Base-by-base conservation (phyloP, 495 filamentous ascomycete genomes). In the Aspergillus conjunctus region DNA sequence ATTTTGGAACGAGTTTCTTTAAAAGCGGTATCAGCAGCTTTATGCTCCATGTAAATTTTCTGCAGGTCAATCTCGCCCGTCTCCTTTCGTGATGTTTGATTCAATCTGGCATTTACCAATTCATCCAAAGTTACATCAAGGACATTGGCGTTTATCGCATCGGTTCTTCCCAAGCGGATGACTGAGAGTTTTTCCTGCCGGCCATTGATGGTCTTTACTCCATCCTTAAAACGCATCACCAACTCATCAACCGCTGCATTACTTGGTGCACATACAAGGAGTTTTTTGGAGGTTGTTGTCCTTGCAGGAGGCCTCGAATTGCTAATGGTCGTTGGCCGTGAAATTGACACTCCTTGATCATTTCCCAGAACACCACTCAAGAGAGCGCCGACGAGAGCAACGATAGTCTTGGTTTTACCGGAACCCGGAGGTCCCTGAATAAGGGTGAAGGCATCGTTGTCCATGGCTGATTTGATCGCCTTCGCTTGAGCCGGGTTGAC, bases 231-330 rank as follows among this genome's bases (percentile, higher is more conserved):
- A 74, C 94, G 87, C 72, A 97, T 86, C 14, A 98, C 94, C 54
- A 98, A 74, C 72, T 98, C 94, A 70, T 98, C 94, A 2, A 98
- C 94, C 22, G 94, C 94, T 5, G 94, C 94, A 71, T 98, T 98
- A 80, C 91, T 96, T 22, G 94, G 94, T 22, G 94, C 94, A 66
- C 94, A 98, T 21, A 98, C 88, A 33, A 98, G 82, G 21, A 98
- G 81, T 70, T 98, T 98, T 75, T 93, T 96, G 26, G 79, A 72
- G n/a, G 70, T 67, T 3, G 67, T 70, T n/a, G 75, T 58, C 34
- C 66, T 65, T 11, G 72, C 52, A 10, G 61, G 54, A 41, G 67
- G 69, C 21, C 54, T 61, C 20, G 51, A 31, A 17, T 62, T 61
- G 31, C 65, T 64, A 11, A 56, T 61, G 2, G 59, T 67, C 3